Evolutionary conservation across 306 rosid species (phyloP), one percentile per base, ranked within the genome.

Genomic region (cucumber (Cucumis sativus)): DNA sequence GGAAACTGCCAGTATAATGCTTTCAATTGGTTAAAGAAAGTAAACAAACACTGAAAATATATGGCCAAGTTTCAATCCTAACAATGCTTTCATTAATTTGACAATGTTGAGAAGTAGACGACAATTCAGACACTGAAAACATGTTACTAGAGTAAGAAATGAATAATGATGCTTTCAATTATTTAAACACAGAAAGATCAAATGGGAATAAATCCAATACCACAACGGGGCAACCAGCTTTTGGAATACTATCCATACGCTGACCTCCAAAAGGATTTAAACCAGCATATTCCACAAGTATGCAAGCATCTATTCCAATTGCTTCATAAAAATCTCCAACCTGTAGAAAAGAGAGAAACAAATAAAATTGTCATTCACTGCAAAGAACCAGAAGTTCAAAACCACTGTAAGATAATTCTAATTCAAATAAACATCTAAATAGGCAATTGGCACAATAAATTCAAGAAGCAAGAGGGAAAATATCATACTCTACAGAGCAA

Each of bases 271-370:
- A 89, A 81, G 98, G 98, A 80, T 94, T 94, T 73, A 94, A 85
- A 80, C 98, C 98, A 1, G 97, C 97, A 81, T 86, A 90, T 80
- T 94, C 97, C 55, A 94, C 98, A 82, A 94, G 93, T 41, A 94
- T 70, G 74, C 96, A 94, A 62, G 98, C 96, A 85, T 94, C 98
- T 76, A 92, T 86, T 78, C 97, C 98, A 72, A 88, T 21, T 30
- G 98, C 92, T 88, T 94, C 98, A 74, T 94, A 94, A 80, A 94
- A 91, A 6, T 94, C 98, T 75, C 98, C 98, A 45, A 94, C 98
- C 98, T 94, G 86, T 75, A 73, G 79, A 40, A 75, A 11, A 60
- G 83, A 74, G 67, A 52, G 17, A 14, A 18, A 62, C 58, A 41
- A 41, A 8, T 59, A 64, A 61, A 33, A 33, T 66, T 57, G 74